phyloP scores from a whole-genome alignment of 148 eudicot genomes.

The Diospyros kaki region DNA sequence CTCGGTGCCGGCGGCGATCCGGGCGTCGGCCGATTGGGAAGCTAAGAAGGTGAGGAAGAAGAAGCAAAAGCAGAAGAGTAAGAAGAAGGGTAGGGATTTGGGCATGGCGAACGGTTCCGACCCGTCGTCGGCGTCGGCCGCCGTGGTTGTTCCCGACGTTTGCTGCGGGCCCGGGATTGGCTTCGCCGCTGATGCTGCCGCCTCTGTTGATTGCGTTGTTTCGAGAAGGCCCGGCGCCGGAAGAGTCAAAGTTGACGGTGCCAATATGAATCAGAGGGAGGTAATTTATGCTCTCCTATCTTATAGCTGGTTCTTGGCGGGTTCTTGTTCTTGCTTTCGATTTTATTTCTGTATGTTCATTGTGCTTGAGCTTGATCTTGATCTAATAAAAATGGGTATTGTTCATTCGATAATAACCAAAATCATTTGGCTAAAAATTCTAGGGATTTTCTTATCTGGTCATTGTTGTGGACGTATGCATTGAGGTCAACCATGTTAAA shows the following conservation, averaged over 20 bases:
- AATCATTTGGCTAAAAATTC: neutral
- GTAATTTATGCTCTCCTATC: constrained; percentile 16
- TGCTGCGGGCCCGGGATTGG: constrained; percentile 86
- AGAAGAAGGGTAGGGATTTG: constrained; percentile 16
- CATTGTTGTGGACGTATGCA: too few relatives aligned
- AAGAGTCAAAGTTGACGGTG: constrained; percentile 53
- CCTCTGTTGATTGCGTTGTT: constrained; percentile 60
- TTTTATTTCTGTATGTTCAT: neutral
- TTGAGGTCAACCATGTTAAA: too few relatives aligned
- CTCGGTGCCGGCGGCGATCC: constrained; percentile 60
- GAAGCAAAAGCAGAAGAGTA: constrained; percentile 16
- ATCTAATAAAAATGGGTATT: neutral
- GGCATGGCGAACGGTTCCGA: neutral
- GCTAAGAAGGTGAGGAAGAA: constrained; percentile 35
- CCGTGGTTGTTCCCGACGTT: constrained; percentile 59
- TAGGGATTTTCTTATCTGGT: too few relatives aligned
- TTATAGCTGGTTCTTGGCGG: neutral
- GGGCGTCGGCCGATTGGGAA: constrained; percentile 71
- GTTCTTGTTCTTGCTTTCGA: neutral
- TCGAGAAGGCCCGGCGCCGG: constrained; percentile 40
- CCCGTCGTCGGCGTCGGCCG: constrained; percentile 11
- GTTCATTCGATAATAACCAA: neutral
- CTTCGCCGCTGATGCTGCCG: constrained; percentile 45
- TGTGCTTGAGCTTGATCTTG: neutral
- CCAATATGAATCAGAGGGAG: constrained; percentile 47